Percentiles rank a stretch among this genome's conserved stretches.
Evolutionary conservation across 2,329 filamentous ascomycete genomes (phyloP).

Genomic region (Diaporthe citri): DNA sequence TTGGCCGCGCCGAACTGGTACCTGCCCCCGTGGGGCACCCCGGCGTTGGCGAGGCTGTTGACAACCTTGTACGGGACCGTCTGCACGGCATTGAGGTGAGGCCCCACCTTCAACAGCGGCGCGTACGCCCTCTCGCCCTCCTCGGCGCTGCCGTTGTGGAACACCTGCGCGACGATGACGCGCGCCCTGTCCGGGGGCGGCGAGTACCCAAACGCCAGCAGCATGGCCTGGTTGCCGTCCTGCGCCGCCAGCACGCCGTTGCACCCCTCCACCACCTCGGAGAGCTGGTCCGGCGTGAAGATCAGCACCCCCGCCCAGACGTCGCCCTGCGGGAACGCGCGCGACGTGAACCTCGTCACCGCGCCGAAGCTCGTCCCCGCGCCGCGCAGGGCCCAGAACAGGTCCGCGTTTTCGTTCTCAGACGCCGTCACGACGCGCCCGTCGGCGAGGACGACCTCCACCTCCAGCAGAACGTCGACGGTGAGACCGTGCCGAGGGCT

Average conservation of each 20-base stretch:
- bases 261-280: constrained; percentile 47
- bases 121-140: constrained; percentile 53
- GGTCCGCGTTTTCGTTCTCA: constrained; percentile 55
- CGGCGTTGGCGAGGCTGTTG: constrained; percentile 54
- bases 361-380: constrained; percentile 59
- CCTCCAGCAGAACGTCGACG: constrained; percentile 56
- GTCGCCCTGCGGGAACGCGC: constrained; percentile 48
- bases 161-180: constrained; percentile 45
- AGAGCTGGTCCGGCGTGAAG: constrained; percentile 46
- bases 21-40: constrained; percentile 53
- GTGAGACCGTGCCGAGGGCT: constrained; percentile 65
- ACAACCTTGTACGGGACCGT: constrained; percentile 56
- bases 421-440: constrained; percentile 55
- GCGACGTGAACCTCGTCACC: constrained; percentile 55
- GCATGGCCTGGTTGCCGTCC: constrained; percentile 40
- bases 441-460: constrained; percentile 55
- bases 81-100: constrained; percentile 52
- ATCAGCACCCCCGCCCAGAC: constrained; percentile 49
- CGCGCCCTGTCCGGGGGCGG: constrained; percentile 48
- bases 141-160: constrained; percentile 53
- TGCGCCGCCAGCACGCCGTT: constrained; percentile 47
- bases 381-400: constrained; percentile 58
- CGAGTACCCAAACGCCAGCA: constrained; percentile 40
- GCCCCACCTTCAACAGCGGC: constrained; percentile 52
- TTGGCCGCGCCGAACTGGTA: constrained; percentile 58